Conservation (phyloP, 192 early-diverging fungal species). For the Coemansia erecta region DNA sequence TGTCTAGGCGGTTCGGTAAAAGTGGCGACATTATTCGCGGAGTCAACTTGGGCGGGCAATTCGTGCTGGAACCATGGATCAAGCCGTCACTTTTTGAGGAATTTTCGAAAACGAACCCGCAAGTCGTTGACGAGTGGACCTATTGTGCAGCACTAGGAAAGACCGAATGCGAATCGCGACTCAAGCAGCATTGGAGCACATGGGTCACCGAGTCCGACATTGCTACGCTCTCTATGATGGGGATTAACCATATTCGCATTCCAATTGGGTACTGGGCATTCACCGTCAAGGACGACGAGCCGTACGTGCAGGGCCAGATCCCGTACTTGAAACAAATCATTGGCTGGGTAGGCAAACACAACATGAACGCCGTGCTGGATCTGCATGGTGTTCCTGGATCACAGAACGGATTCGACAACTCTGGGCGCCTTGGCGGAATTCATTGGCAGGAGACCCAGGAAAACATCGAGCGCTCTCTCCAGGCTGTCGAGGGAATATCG, state of each 20-base stretch:
- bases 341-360: slow-evolving; percentile 48
- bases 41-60: slow-evolving; percentile 59
- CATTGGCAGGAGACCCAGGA: slow-evolving; percentile 43
- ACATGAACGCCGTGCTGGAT: slow-evolving; percentile 57
- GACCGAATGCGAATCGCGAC: slow-evolving; percentile 24
- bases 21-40: slow-evolving; percentile 53
- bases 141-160: slow-evolving; percentile 54
- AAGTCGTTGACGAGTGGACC: slow-evolving; percentile 60
- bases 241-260: slow-evolving; percentile 58
- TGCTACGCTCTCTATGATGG: slow-evolving; percentile 36
- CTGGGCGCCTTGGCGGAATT: slow-evolving; percentile 49
- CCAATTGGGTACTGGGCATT: slow-evolving; percentile 65
- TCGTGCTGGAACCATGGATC: slow-evolving; percentile 65
- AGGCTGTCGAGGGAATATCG: slow-evolving; percentile 54
- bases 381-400: slow-evolving; percentile 62
- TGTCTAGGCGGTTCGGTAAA: slow-evolving; percentile 31
- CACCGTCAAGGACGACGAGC: slow-evolving; percentile 51
- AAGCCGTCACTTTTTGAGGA: slow-evolving; percentile 48
- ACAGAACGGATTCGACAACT: slow-evolving; percentile 64
- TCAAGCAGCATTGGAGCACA: slow-evolving; percentile 51
- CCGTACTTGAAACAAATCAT: slow-evolving; percentile 40
- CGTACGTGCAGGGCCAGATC: slow-evolving; percentile 53
- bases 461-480: slow-evolving; percentile 59
- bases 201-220: slow-evolving; percentile 62
- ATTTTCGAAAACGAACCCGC: slow-evolving; percentile 35